Conservation (phyloP, 2,329 filamentous ascomycete species). For the Paracorniculantispora psalliotae region DNA sequence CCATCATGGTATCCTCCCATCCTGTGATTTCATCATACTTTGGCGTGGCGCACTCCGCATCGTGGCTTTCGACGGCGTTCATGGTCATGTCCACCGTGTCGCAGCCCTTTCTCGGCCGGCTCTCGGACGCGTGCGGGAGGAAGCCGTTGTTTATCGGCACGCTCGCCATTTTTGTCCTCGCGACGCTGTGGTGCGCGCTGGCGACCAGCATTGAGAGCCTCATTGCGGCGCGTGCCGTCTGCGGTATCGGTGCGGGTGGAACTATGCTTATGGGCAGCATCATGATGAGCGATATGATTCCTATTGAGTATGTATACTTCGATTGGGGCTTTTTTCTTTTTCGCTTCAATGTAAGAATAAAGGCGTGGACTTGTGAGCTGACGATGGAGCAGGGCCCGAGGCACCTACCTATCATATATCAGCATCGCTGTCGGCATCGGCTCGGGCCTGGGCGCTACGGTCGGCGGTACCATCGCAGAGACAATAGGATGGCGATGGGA, state of each 20-base stretch:
- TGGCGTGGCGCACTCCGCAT: slow-evolving; percentile 69
- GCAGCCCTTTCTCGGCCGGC: slow-evolving; percentile 67
- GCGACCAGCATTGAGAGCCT: slow-evolving; percentile 59
- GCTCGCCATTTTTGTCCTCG: slow-evolving; percentile 55
- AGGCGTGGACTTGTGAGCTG: background rate
- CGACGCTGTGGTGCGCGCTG: slow-evolving; percentile 65
- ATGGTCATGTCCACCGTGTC: slow-evolving; percentile 71
- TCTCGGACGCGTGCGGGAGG: slow-evolving; percentile 69
- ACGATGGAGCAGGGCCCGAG: slow-evolving; percentile 38
- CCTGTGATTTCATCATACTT: slow-evolving; percentile 80
- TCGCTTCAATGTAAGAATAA: too few relatives aligned
- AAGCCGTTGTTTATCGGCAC: slow-evolving; percentile 61
- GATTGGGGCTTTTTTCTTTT: too few relatives aligned
- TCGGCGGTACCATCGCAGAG: slow-evolving; percentile 67
- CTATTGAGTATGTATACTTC: slow-evolving; percentile 59
- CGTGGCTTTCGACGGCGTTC: slow-evolving; percentile 78
- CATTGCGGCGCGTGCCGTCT: slow-evolving; percentile 43
- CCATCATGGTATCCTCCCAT: slow-evolving; percentile 76
- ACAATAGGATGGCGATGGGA: slow-evolving; percentile 69
- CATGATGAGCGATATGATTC: slow-evolving; percentile 68
- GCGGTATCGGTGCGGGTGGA: slow-evolving; percentile 65
- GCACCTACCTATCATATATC: slow-evolving; percentile 67
- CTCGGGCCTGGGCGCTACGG: slow-evolving; percentile 57
- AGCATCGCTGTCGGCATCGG: slow-evolving; percentile 59
- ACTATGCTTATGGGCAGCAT: slow-evolving; percentile 65